Evolutionary conservation across 2,329 filamentous ascomycete species (phyloP).

Genomic region (Colletotrichum camelliae): DNA sequence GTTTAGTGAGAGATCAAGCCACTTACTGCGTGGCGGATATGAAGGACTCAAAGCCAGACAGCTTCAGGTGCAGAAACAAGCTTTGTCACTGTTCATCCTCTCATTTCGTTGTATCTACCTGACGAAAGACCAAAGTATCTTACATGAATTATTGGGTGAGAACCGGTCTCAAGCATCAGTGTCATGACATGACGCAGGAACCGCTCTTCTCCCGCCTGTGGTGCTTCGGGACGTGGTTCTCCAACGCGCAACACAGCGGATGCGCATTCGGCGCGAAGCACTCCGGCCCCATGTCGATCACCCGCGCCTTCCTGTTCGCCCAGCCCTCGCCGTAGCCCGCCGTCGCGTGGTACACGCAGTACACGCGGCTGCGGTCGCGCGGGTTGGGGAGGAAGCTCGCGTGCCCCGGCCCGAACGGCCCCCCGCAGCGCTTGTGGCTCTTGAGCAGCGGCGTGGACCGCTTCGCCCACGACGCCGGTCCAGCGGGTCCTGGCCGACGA

Average conservation of each 20-base stretch:
- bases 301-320: slow-evolving; percentile 25
- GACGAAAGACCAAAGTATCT: background rate
- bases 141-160: background rate
- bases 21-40: background rate
- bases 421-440: slow-evolving; percentile 47
- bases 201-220: background rate
- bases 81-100: background rate
- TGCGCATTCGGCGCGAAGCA: slow-evolving; percentile 19
- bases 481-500: slow-evolving; percentile 56
- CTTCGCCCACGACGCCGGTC: slow-evolving; percentile 54
- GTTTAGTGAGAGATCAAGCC: background rate
- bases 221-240: slow-evolving; percentile 11
- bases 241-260: slow-evolving; percentile 22
- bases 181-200: slow-evolving; percentile 9
- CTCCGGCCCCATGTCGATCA: slow-evolving; percentile 19
- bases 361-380: slow-evolving; percentile 54
- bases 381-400: slow-evolving; percentile 65
- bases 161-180: background rate
- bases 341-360: slow-evolving; percentile 63
- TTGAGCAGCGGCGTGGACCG: slow-evolving; percentile 52
- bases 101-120: background rate
- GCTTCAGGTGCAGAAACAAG: background rate
- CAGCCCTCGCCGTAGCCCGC: slow-evolving; percentile 34
- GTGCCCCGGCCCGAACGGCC: slow-evolving; percentile 62
- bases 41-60: background rate